Base-by-base conservation (phyloP, 2,329 filamentous ascomycete genomes). In the Alternaria gaisen region DNA sequence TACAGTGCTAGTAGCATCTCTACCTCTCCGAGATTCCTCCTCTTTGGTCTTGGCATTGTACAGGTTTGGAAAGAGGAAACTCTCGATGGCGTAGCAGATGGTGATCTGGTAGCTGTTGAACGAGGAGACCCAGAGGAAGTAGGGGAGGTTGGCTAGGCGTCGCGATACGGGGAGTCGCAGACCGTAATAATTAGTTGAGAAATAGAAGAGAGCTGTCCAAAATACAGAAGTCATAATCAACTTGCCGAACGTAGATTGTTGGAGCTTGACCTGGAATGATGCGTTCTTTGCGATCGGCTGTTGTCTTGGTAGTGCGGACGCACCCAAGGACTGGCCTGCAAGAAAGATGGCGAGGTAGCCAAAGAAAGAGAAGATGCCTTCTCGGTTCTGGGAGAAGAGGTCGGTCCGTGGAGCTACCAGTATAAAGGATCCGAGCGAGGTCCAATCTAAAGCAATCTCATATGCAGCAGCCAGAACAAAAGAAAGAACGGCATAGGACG, bases 301-400 rank as follows among this genome's bases (percentile, higher is more conserved):
- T 56, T 77, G 71, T 38, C 85, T 81, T 3, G 92, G 92, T 38
- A 98, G 86, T 60, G 95, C 86, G 63, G 90, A 87, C 79, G 94
- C 89, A 51, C 95, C 95, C 18, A 90, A 87, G 41, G 91, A 91
- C 75, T 96, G 93, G 4, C 95, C 95, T 0, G 92, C 89, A 40
- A 99, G 87, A 79, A 97, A 99, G 60, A 99, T 97, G 47, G 94
- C 91, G 46, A 99, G 86, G 75, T 99, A 99, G 5, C 95, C 95
- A 51, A 92, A 80, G 78, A 98, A 97, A 55, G 93, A 97, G 78
- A 94, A 97, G n/a, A 99, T 85, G 0, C 95, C 95, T 78, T 99
- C 95, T 26, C 94, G 87, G 75, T 99, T 99, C 83, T 93, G 91
- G 2, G 92, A 94, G 6, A 99, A 78, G 14, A 97, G 82, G 71